Evolutionary conservation across 768 basidiomycete genomes (phyloP).

Genomic region (Postia placenta): DNA sequence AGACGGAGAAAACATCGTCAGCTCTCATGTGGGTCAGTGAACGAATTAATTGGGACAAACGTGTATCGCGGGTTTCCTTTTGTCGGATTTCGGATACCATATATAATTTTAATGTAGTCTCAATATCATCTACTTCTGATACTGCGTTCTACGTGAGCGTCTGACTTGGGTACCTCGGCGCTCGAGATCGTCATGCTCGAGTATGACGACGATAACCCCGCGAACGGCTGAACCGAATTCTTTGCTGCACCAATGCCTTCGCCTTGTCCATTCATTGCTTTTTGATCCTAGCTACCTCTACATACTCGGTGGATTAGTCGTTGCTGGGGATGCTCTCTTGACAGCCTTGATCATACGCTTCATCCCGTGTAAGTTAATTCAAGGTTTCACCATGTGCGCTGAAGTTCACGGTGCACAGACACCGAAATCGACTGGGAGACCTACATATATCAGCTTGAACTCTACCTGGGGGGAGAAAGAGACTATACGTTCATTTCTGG

Average conservation of each 20-base stretch:
- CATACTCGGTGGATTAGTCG: slow-evolving; percentile 53
- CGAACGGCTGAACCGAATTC: too few species aligned
- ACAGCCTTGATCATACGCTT: slow-evolving; percentile 76
- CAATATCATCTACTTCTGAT: too few species aligned
- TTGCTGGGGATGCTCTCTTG: slow-evolving; percentile 71
- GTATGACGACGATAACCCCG: background rate
- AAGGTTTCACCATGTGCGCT: background rate
- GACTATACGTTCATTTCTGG: slow-evolving; percentile 80
- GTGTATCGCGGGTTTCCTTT: too few species aligned
- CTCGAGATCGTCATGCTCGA: too few species aligned
- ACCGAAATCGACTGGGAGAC: slow-evolving; percentile 99
- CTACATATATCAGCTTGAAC: slow-evolving; percentile 83
- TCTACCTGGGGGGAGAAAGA: slow-evolving; percentile 75
- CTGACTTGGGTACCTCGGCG: too few species aligned
- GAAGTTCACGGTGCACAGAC: slow-evolving; percentile 43
- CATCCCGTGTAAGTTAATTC: slow-evolving; percentile 66
- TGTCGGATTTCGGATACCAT: too few species aligned
- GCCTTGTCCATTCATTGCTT: slow-evolving; percentile 29
- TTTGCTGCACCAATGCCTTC: too few species aligned
- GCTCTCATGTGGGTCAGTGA: background rate
- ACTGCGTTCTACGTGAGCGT: too few species aligned
- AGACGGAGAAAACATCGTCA: slow-evolving; percentile 33
- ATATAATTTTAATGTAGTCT: too few species aligned
- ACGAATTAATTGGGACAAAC: slow-evolving; percentile 4
- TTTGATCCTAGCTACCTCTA: slow-evolving; percentile 60